Percentiles rank a stretch among this genome's conserved stretches.
phyloP scores from a whole-genome alignment of 148 eudicot species.

The Amaranthus hypochondriacus region DNA sequence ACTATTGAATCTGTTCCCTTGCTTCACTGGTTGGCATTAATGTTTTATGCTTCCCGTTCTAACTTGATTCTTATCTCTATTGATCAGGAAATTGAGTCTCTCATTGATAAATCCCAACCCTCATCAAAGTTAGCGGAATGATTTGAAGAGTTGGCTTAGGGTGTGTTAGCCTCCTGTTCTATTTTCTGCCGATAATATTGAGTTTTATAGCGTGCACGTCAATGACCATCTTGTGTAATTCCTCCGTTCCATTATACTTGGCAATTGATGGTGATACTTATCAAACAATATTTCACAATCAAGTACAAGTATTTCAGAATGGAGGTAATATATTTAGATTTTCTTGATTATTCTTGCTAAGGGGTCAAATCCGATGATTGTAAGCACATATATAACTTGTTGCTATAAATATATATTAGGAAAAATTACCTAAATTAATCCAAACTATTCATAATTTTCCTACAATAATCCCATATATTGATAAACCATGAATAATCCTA shows the following conservation, averaged over 20 bases:
- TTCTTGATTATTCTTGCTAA: slow-evolving; percentile 10
- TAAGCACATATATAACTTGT: neutral
- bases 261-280: too few relatives aligned
- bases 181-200: neutral
- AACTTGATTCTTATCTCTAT: neutral
- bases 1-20: neutral
- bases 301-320: too few relatives aligned
- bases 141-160: neutral
- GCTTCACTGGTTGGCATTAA: neutral
- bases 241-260: too few relatives aligned
- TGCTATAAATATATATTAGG: neutral
- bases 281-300: too few relatives aligned
- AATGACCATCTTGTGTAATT: neutral
- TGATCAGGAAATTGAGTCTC: slow-evolving; percentile 70
- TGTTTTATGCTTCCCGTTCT: slow-evolving; percentile 1
- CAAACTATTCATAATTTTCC: too few relatives aligned
- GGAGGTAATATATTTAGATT: neutral
- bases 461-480: too few relatives aligned
- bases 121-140: slow-evolving; percentile 20
- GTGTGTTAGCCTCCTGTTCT: neutral
- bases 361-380: neutral
- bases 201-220: neutral
- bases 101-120: slow-evolving; percentile 46
- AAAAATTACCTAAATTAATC: too few relatives aligned
- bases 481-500: too few relatives aligned